Conservation (phyloP, 345 rosid species). For the Streptanthus diversifolius region DNA sequence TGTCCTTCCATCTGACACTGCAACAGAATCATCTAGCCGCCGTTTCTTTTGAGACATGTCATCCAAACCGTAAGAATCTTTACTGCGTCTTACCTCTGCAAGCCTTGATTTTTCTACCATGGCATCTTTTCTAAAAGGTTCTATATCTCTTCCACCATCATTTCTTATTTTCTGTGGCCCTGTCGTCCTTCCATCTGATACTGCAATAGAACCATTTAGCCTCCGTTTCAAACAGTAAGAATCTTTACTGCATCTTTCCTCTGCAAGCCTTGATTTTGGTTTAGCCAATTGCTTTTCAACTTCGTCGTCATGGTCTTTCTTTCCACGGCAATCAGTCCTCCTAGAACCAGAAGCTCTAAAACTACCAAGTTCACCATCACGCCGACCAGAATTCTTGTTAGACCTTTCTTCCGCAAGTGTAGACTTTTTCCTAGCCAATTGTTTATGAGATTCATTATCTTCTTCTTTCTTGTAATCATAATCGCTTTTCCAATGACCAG, state of each 20-base stretch:
- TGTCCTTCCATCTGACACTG: slow-evolving; percentile 20
- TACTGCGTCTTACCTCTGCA: background rate
- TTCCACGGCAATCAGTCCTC: background rate
- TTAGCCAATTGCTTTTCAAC: background rate
- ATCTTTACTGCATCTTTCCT: slow-evolving; percentile 22
- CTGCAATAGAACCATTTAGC: slow-evolving; percentile 33
- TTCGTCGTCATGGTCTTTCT: slow-evolving; percentile 27
- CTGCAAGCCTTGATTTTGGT: slow-evolving; percentile 11
- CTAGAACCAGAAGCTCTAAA: background rate
- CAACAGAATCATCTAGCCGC: slow-evolving; percentile 37
- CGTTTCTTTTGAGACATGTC: slow-evolving; percentile 41
- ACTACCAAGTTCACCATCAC: background rate
- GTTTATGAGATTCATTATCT: slow-evolving; percentile 19
- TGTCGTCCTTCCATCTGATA: slow-evolving; percentile 15
- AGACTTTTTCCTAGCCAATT: slow-evolving; percentile 19
- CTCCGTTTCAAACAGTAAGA: slow-evolving; percentile 34
- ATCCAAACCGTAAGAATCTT: slow-evolving; percentile 32
- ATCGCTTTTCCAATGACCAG: background rate
- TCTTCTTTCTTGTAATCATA: slow-evolving; percentile 6
- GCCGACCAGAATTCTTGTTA: slow-evolving; percentile 20
- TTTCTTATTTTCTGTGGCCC: slow-evolving; percentile 16
- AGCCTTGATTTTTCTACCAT: background rate
- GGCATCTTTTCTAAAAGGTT: background rate
- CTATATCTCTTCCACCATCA: background rate
- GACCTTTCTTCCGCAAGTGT: slow-evolving; percentile 18